A percentile compares a stretch with the other conserved stretches of the same genome.
Evolutionary conservation across 2,329 filamentous ascomycete species (phyloP).

Genomic region (Arthrobotrys conoides): DNA sequence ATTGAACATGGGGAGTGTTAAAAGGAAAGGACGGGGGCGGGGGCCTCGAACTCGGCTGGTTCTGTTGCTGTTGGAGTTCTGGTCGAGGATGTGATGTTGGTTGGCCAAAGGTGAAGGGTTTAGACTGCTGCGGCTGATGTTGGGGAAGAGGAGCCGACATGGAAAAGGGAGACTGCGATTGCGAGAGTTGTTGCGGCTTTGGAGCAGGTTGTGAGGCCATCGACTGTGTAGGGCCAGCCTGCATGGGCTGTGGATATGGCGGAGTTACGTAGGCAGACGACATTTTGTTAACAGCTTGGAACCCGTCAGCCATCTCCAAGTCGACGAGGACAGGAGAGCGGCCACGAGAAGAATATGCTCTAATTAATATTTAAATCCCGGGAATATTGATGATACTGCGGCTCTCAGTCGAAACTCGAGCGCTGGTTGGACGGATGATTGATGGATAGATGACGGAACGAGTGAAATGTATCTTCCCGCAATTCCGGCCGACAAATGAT

Average conservation of each 20-base stretch:
- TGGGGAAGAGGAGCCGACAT: slow-evolving; percentile 28
- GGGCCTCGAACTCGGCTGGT: slow-evolving; percentile 45
- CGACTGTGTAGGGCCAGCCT: slow-evolving; percentile 53
- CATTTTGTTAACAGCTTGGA: slow-evolving; percentile 60
- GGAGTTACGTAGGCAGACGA: slow-evolving; percentile 47
- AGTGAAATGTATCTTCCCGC: slow-evolving; percentile 51
- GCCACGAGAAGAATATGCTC: slow-evolving; percentile 22
- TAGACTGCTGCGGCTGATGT: slow-evolving; percentile 41
- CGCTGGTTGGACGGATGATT: slow-evolving; percentile 14
- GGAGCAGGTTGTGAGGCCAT: slow-evolving; percentile 58
- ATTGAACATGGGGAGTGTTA: slow-evolving; percentile 58
- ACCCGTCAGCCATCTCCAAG: slow-evolving; percentile 60
- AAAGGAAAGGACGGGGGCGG: slow-evolving; percentile 54
- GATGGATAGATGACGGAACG: slow-evolving; percentile 2
- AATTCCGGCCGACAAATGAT: slow-evolving; percentile 57
- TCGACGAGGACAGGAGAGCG: slow-evolving; percentile 33
- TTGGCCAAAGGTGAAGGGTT: slow-evolving; percentile 49
- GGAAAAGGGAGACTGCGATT: slow-evolving; percentile 57
- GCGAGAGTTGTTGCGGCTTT: slow-evolving; percentile 61
- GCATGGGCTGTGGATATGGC: slow-evolving; percentile 55
- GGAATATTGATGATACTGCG: slow-evolving; percentile 6
- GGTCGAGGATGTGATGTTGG: slow-evolving; percentile 54
- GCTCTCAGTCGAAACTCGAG: slow-evolving; percentile 30
- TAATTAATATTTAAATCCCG: slow-evolving; percentile 7
- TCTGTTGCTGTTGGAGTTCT: slow-evolving; percentile 49